Percentiles rank a stretch among this genome's conserved stretches.
Conservation (phyloP, 1,139 yeast genomes). For the Candida freyschussii region DNA sequence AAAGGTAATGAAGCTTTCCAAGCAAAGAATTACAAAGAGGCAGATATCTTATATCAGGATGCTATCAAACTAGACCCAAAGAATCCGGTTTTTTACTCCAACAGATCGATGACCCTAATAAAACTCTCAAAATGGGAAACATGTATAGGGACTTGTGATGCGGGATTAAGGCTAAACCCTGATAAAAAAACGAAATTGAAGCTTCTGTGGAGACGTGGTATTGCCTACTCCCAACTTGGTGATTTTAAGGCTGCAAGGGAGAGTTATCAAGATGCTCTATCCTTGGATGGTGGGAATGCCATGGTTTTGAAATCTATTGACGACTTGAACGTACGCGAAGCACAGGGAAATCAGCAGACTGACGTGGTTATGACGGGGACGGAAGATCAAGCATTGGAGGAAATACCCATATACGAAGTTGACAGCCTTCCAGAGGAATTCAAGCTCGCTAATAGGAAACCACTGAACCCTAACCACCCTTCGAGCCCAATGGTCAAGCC, state of each 20-base stretch:
- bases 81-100: conserved; percentile 67
- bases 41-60: conserved; percentile 58
- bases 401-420: conserved; percentile 41
- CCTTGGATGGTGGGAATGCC: conserved; percentile 41
- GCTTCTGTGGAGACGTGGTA: conserved; percentile 52
- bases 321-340: conserved; percentile 12
- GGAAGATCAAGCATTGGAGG: conserved; percentile 5
- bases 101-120: conserved; percentile 70
- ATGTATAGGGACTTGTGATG: conserved; percentile 58
- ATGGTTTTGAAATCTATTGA: conserved; percentile 28
- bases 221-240: conserved; percentile 38
- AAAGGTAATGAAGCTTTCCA: conserved; percentile 69
- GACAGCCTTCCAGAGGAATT: conserved; percentile 42
- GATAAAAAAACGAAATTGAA: conserved; percentile 39
- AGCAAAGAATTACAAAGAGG: conserved; percentile 46
- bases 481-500: neutral
- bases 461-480: neutral
- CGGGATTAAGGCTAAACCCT: conserved; percentile 39
- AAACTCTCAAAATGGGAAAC: conserved; percentile 49
- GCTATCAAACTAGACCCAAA: conserved; percentile 55
- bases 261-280: conserved; percentile 40
- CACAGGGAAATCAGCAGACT: conserved; percentile 10
- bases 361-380: conserved; percentile 18
- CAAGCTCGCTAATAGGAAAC: too few species aligned
- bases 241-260: conserved; percentile 32